Conservation (phyloP, 116 monocot species). For the Posidonia oceanica region DNA sequence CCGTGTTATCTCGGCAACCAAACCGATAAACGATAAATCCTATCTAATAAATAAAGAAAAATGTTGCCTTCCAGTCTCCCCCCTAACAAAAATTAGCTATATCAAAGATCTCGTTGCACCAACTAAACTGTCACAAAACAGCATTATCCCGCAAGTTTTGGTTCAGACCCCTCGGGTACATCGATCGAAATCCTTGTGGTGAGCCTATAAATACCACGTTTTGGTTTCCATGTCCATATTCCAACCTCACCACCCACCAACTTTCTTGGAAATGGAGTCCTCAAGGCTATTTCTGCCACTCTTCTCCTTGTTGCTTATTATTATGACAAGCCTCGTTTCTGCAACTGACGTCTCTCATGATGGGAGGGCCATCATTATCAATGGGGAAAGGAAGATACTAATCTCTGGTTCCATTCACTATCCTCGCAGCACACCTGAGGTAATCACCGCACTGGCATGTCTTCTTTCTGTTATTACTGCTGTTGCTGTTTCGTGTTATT, state of each 20-base stretch:
- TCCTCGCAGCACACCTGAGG: slow-evolving; percentile 21
- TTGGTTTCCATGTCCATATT: background rate
- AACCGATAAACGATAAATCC: no score
- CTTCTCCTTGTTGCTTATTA: background rate
- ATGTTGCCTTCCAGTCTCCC: no score
- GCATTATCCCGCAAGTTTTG: no score
- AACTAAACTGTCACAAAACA: no score
- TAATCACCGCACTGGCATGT: background rate
- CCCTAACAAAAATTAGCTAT: no score
- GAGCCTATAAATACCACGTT: background rate
- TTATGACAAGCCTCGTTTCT: background rate
- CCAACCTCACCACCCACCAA: background rate
- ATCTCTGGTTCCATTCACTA: slow-evolving; percentile 21
- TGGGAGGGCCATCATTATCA: slow-evolving; percentile 11
- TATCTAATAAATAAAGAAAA: no score
- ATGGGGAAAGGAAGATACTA: slow-evolving; percentile 11
- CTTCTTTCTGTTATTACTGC: no score
- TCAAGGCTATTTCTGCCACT: background rate
- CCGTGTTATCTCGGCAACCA: no score
- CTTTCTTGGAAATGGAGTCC: background rate
- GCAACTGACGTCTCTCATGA: slow-evolving; percentile 14
- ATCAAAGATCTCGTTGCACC: no score
- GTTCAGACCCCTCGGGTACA: no score
- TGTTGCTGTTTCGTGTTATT: no score
- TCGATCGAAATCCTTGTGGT: background rate